Base-by-base conservation (phyloP, 1,284 basidiomycete species). In the Ceratorhiza oryzae-sativae region DNA sequence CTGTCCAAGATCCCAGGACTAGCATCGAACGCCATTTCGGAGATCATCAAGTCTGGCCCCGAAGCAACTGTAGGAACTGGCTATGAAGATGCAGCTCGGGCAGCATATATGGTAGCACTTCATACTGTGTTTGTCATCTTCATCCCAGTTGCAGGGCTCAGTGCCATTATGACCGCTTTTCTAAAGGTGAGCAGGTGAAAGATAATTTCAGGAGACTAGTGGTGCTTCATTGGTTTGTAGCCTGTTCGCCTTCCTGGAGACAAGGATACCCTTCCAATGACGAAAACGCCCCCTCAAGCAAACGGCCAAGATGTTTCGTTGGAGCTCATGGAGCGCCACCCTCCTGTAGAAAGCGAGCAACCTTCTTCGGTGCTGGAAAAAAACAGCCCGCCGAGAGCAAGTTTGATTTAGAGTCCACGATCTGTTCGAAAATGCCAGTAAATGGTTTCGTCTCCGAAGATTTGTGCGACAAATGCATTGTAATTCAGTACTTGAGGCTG, bases 11-110 rank as follows among this genome's bases (percentile, higher is more conserved):
- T 61, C 8, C 36, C 70, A 41, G 70, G 39, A 20, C 70, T 71
- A 23, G 39, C 70, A 15, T 20, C 58, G 15, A 48, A 71, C n/a
- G 23, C 48, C 2, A 51, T 71, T 45, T 39, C 70, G 10, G 23
- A 27, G 8, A 71, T 71, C 25, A 71, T 71, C 70, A 71, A 61
- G 30, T 61, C 46, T n/a, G 70, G 70, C 8, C 58, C 70, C 18
- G 45, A 61, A 55, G 58, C 27, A 3, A 27, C 46, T 1, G 36
- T 25, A 1, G 46, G 23, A 13, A 27, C 70, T 6, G 42, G 23
- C 32, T 12, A 53, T 2, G 46, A 61, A 13, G 36, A 27, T 13
- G 58, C 58, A 25, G 58, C 61, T 27, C 70, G 58, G 18, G 56
- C 25, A 30, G 70, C 70, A 60, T 71, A 71, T 13, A 60, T 59